Percentiles rank a stretch among this genome's conserved stretches.
Conservation (phyloP, 1,284 basidiomycete species). For the Grifola frondosa region DNA sequence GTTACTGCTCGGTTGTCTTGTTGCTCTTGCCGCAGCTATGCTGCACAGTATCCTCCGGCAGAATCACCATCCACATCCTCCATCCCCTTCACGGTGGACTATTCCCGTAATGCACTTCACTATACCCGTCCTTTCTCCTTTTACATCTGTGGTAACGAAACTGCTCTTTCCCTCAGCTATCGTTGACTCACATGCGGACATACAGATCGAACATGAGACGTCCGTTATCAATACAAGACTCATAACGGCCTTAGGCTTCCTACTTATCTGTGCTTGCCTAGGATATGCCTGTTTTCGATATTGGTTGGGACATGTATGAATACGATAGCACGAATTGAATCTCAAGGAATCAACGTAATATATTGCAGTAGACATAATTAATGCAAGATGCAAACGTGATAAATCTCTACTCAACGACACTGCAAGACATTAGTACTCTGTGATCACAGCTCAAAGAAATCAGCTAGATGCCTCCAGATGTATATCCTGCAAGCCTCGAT, state of each 20-base stretch:
- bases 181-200: no score
- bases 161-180: no score
- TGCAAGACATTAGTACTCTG: not conserved
- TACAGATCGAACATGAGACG: constrained; percentile 62
- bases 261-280: constrained; percentile 36
- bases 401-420: no score
- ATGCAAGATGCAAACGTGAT: no score
- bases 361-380: no score
- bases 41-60: constrained; percentile 40
- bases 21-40: constrained; percentile 41
- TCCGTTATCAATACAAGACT: constrained; percentile 49
- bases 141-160: constrained; percentile 65
- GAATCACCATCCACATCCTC: constrained; percentile 5
- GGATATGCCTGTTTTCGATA: constrained; percentile 42
- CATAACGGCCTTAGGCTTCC: constrained; percentile 37
- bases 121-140: constrained; percentile 66
- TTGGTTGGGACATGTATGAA: constrained; percentile 18
- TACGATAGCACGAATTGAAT: no score
- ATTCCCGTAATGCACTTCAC: constrained; percentile 58
- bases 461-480: constrained; percentile 4
- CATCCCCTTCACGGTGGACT: constrained; percentile 28
- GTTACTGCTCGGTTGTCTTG: constrained; percentile 39
- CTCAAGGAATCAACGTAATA: no score
- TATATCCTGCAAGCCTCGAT: not conserved
- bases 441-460: constrained; percentile 4